phyloP scores from a whole-genome alignment of 192 early-diverging fungal genomes.

The Rhizophagus clarus region DNA sequence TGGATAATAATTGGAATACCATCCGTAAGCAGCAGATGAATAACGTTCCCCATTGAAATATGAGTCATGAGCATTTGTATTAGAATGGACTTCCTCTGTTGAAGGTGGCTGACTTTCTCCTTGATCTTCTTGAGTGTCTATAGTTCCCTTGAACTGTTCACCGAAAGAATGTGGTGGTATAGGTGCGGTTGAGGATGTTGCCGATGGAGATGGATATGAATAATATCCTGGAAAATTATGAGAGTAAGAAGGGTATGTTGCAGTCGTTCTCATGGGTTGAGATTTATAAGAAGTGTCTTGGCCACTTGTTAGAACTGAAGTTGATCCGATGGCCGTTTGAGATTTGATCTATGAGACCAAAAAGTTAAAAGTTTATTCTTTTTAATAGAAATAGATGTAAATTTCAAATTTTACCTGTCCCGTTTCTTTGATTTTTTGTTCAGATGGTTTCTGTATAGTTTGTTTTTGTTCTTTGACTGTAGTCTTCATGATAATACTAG shows the following conservation, averaged over 20 bases:
- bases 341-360: background rate
- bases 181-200: background rate
- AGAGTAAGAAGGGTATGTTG: background rate
- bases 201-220: background rate
- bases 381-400: background rate
- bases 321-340: background rate
- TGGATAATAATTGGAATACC: conserved; percentile 2
- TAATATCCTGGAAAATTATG: conserved; percentile 5
- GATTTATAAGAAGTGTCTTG: background rate
- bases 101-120: background rate
- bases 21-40: background rate
- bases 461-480: background rate
- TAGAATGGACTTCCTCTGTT: background rate
- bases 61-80: background rate
- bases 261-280: background rate
- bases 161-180: background rate
- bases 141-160: background rate
- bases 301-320: background rate
- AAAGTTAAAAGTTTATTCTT: too few species aligned
- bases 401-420: background rate
- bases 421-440: background rate
- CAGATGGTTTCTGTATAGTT: background rate
- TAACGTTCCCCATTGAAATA: background rate
- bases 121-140: background rate
- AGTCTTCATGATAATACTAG: background rate